Conservation (phyloP, 2,329 filamentous ascomycete species). For the Talaromyces verruculosus region DNA sequence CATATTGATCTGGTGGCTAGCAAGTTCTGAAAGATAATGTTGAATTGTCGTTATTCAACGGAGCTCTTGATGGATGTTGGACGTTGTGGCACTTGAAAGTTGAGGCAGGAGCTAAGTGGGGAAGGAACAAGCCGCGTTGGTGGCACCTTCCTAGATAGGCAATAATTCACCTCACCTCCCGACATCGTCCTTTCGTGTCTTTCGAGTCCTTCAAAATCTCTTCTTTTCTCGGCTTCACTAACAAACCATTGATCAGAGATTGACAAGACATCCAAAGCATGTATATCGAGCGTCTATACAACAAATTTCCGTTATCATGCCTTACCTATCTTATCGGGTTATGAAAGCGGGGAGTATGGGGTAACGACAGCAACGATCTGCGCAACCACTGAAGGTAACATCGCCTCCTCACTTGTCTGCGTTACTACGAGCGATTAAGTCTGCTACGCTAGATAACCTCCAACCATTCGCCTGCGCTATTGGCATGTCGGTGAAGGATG, state of each 20-base stretch:
- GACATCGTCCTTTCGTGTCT: neutral
- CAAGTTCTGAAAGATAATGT: neutral
- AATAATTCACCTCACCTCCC: neutral
- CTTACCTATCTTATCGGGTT: neutral
- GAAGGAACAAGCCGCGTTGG: neutral
- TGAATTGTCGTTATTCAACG: neutral
- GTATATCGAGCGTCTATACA: neutral
- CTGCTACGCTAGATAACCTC: neutral
- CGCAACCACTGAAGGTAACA: conserved; percentile 12
- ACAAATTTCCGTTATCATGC: neutral
- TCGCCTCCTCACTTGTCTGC: conserved; percentile 15
- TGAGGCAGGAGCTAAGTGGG: neutral
- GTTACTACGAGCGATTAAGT: neutral
- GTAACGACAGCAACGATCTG: neutral
- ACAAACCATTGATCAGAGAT: neutral
- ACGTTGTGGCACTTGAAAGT: neutral
- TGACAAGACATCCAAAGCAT: neutral
- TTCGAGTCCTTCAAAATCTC: neutral
- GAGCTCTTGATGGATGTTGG: neutral
- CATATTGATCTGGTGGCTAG: conserved; percentile 26
- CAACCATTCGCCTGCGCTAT: neutral
- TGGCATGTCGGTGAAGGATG: neutral
- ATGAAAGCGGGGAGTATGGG: conserved; percentile 1
- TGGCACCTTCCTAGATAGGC: neutral
- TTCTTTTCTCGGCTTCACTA: neutral